Conservation (phyloP, 164 flowering plant species). For the Chloranthus sessilifolius region DNA sequence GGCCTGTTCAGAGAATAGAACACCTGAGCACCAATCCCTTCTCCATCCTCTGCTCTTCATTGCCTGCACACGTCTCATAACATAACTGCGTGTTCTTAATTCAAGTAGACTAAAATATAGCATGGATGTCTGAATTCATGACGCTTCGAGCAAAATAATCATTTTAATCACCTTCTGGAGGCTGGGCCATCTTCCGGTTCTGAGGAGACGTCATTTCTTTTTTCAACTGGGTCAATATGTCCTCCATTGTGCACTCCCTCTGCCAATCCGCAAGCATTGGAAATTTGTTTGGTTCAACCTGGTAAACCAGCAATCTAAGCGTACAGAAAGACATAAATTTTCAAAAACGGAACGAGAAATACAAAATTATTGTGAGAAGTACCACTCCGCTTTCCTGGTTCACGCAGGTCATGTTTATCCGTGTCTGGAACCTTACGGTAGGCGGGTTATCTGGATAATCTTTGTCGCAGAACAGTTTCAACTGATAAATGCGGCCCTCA, state of each 20-base stretch:
- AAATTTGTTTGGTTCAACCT: conserved; percentile 76
- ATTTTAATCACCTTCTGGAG: conserved; percentile 55
- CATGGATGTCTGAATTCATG: neutral
- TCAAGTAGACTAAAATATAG: neutral
- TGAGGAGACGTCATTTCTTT: conserved; percentile 81
- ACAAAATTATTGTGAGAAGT: neutral
- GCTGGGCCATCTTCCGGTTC: conserved; percentile 74
- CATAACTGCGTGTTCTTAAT: neutral
- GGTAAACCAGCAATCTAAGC: conserved; percentile 11
- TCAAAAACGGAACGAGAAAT: neutral
- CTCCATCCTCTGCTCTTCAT: conserved; percentile 58
- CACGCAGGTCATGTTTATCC: conserved; percentile 79
- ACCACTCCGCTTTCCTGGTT: conserved; percentile 80
- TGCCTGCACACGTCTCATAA: conserved; percentile 55
- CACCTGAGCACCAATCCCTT: conserved; percentile 56
- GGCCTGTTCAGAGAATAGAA: conserved; percentile 36
- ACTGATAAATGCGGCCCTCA: conserved; percentile 78
- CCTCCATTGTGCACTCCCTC: conserved; percentile 74
- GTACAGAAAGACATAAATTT: neutral
- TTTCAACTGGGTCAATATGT: conserved; percentile 64
- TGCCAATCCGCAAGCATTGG: conserved; percentile 78
- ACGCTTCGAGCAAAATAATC: neutral
- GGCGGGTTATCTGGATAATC: conserved; percentile 80
- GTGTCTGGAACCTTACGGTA: conserved; percentile 61
- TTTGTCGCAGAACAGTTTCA: conserved; percentile 70